These are phyloP conservation scores for Chaetomidium leptoderma DNA, from an alignment of 495 filamentous ascomycete species.

Conservation along the genomic window DNA sequence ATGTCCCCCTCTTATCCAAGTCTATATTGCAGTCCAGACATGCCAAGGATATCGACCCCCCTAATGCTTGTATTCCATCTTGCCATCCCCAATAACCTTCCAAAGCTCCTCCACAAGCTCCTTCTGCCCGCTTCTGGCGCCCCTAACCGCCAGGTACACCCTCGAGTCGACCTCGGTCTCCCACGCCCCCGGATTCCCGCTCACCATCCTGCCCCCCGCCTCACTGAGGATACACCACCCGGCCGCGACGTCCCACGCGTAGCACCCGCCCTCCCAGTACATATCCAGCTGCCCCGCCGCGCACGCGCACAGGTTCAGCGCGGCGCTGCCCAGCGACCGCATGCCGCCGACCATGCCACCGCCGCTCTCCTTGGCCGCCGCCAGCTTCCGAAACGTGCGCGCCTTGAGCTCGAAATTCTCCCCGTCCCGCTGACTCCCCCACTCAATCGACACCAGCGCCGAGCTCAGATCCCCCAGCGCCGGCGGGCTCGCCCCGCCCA, in stretches of 20 bases:
- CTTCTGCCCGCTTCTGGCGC: conserved; percentile 61
- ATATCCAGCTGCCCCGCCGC: conserved; percentile 73
- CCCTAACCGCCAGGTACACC: conserved; percentile 73
- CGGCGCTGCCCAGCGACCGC: conserved; percentile 71
- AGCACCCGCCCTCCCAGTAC: conserved; percentile 94
- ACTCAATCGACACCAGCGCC: conserved; percentile 69
- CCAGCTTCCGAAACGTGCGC: conserved; percentile 64
- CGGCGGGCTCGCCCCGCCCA: conserved; percentile 51
- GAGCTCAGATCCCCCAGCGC: conserved; percentile 56
- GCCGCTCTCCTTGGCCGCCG: conserved; percentile 55
- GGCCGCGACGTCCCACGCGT: conserved; percentile 92
- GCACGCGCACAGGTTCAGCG: conserved; percentile 77
- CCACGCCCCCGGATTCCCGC: conserved; percentile 77
- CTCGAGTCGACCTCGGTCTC: conserved; percentile 67
- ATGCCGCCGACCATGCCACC: conserved; percentile 83
- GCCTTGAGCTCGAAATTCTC: conserved; percentile 72
- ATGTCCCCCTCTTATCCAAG: not conserved
- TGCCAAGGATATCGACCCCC: not conserved
- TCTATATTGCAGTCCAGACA: not conserved
- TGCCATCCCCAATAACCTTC: conserved; percentile 39
- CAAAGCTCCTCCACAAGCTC: conserved; percentile 81
- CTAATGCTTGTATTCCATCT: conserved; percentile 51
- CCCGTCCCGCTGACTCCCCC: conserved; percentile 70
- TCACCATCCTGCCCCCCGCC: conserved; percentile 75
- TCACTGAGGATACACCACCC: conserved; percentile 85